phyloP scores from a whole-genome alignment of 768 basidiomycete genomes.

The Suillus subluteus region DNA sequence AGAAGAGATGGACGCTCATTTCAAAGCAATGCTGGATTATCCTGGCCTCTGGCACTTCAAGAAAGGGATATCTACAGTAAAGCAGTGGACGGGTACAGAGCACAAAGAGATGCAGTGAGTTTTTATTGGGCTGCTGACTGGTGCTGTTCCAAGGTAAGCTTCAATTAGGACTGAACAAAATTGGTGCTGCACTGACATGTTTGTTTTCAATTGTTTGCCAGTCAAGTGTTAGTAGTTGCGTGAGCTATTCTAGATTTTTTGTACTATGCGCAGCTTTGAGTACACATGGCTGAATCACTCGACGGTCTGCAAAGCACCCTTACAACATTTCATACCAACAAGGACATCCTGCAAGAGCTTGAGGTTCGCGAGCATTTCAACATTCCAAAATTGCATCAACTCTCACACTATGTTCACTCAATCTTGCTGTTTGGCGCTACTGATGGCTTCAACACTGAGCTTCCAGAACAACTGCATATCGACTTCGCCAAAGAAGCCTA shows the following conservation, averaged over 20 bases:
- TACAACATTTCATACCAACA: conserved; percentile 3
- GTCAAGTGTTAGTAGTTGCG: conserved; percentile 4
- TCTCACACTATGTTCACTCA: conserved; percentile 28
- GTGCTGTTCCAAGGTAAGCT: conserved; percentile 20
- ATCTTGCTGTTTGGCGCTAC: no score
- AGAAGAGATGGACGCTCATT: no score
- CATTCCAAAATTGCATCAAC: conserved; percentile 40
- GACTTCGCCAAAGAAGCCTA: no score
- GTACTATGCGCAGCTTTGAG: no score
- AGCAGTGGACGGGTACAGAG: conserved; percentile 49
- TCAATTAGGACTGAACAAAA: no score
- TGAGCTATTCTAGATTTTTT: no score
- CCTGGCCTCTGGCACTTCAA: no score
- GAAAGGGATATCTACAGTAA: conserved; percentile 42
- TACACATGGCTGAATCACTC: no score
- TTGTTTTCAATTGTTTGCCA: conserved; percentile 29
- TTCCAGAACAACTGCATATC: no score
- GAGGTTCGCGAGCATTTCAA: conserved; percentile 36
- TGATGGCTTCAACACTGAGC: no score
- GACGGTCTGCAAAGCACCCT: no score
- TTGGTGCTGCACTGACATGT: conserved; percentile 11
- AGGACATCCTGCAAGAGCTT: conserved; percentile 33
- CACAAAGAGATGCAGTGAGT: conserved; percentile 41
- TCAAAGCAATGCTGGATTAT: no score
- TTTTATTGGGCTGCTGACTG: conserved; percentile 35